Conservation (phyloP, 2,329 filamentous ascomycete species). For the Triangularia setosa region DNA sequence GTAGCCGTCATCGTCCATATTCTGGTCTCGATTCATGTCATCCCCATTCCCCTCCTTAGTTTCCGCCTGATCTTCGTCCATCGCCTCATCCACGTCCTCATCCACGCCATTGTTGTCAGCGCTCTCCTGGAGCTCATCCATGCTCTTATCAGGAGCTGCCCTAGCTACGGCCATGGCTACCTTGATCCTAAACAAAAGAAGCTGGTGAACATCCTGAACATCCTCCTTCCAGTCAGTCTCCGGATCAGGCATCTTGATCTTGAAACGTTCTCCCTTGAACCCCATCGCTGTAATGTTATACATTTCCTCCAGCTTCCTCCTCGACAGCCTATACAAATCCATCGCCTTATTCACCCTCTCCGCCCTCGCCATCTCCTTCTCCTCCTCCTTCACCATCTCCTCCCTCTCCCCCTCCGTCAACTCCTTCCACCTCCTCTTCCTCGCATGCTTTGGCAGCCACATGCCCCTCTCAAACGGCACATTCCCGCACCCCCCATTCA, state of each 20-base stretch:
- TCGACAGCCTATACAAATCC: not conserved
- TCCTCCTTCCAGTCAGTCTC: not conserved
- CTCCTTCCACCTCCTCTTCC: constrained; percentile 42
- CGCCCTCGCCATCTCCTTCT: constrained; percentile 20
- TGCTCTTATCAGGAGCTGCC: not conserved
- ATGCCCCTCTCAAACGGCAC: constrained; percentile 32
- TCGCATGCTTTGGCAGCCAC: constrained; percentile 43
- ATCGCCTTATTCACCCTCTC: not conserved
- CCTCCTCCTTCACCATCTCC: constrained; percentile 34
- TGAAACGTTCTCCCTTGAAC: not conserved
- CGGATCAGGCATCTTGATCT: not conserved
- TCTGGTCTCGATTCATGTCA: not conserved
- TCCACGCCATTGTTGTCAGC: too few relatives aligned
- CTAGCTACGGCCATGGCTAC: not conserved
- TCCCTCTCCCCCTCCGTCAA: constrained; percentile 37
- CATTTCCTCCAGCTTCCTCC: not conserved
- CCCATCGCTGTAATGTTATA: not conserved
- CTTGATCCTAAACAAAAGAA: not conserved
- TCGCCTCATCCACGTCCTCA: not conserved
- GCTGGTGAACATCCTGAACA: not conserved
- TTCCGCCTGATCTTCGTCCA: too few relatives aligned
- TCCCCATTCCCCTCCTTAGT: too few relatives aligned
- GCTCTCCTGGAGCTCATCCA: too few relatives aligned
- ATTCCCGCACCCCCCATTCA: constrained; percentile 31
- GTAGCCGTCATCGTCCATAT: not conserved